A percentile compares a stretch with the other conserved stretches of the same genome.
phyloP scores from a whole-genome alignment of 768 basidiomycete genomes.

The Tephrocybe sp. region DNA sequence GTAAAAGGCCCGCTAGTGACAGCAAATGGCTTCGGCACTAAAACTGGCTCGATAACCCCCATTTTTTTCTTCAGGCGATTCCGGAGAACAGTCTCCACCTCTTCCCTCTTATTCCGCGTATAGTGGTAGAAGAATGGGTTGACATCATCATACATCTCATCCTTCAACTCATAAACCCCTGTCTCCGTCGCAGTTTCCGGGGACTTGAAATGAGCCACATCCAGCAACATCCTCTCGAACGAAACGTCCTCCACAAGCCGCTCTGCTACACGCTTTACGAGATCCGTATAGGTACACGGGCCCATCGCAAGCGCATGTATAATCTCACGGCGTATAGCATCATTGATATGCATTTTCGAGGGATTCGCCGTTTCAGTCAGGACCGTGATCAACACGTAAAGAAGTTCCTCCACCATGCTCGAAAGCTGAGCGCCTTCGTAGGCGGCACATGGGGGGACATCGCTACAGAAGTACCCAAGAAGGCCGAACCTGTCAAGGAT shows the following conservation, averaged over 20 bases:
- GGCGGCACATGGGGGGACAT: conserved; percentile 44
- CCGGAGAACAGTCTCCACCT: conserved; percentile 77
- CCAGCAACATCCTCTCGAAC: conserved; percentile 74
- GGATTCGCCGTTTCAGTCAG: conserved; percentile 80
- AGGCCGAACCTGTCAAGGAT: conserved; percentile 91
- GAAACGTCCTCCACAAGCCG: conserved; percentile 79
- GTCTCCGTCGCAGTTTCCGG: conserved; percentile 77
- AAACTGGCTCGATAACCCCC: conserved; percentile 60
- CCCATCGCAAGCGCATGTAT: conserved; percentile 89
- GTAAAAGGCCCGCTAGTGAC: conserved; percentile 70
- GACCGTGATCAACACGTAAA: conserved; percentile 85
- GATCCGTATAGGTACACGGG: conserved; percentile 85
- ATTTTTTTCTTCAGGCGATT: conserved; percentile 64
- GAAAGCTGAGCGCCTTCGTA: conserved; percentile 73
- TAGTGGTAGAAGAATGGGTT: conserved; percentile 98
- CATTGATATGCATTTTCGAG: conserved; percentile 58
- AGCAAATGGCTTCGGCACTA: conserved; percentile 70
- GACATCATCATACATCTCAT: conserved; percentile 80
- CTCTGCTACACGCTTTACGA: conserved; percentile 89
- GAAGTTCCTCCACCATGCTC: conserved; percentile 88
- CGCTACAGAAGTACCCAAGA: conserved; percentile 73
- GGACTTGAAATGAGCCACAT: conserved; percentile 78
- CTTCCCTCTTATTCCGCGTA: conserved; percentile 88
- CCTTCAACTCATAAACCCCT: conserved; percentile 87
- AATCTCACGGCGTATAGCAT: conserved; percentile 77